Percentiles rank a stretch among this genome's conserved stretches.
phyloP scores from a whole-genome alignment of 148 eudicot species.

The Arctostaphylos glauca region DNA sequence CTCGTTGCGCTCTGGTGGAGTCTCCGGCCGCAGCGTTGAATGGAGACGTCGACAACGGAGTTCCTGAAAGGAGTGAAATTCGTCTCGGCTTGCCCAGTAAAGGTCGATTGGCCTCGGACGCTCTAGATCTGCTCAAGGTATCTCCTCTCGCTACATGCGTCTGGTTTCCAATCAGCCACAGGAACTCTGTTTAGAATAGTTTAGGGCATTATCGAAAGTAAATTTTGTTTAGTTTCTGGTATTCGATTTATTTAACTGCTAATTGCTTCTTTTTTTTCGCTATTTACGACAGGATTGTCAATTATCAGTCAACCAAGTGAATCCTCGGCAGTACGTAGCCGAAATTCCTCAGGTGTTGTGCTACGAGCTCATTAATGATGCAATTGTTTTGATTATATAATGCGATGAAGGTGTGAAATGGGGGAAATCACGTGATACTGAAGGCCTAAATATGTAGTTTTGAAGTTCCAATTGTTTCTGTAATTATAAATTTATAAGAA shows the following conservation, averaged over 20 bases:
- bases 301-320: conserved; percentile 78
- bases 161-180: too few relatives aligned
- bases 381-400: not conserved
- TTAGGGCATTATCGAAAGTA: not conserved
- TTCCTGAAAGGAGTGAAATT: conserved; percentile 45
- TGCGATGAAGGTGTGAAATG: conserved; percentile 1
- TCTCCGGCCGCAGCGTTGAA: conserved; percentile 43
- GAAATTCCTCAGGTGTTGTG: conserved; percentile 82
- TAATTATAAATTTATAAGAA: not conserved
- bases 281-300: conserved; percentile 69
- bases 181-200: not conserved
- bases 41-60: conserved; percentile 34
- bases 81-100: conserved; percentile 93
- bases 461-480: not conserved
- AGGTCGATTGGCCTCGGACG: conserved; percentile 84
- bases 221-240: not conserved
- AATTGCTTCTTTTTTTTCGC: conserved; percentile 17
- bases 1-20: conserved; percentile 34
- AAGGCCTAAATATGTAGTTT: not conserved
- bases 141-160: not conserved
- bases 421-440: not conserved
- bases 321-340: conserved; percentile 96
- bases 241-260: not conserved
- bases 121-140: conserved; percentile 87
- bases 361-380: not conserved